Evolutionary conservation across 495 filamentous ascomycete species (phyloP), one percentile per base, ranked within the genome.

Genomic region (Neurospora sublineolata): DNA sequence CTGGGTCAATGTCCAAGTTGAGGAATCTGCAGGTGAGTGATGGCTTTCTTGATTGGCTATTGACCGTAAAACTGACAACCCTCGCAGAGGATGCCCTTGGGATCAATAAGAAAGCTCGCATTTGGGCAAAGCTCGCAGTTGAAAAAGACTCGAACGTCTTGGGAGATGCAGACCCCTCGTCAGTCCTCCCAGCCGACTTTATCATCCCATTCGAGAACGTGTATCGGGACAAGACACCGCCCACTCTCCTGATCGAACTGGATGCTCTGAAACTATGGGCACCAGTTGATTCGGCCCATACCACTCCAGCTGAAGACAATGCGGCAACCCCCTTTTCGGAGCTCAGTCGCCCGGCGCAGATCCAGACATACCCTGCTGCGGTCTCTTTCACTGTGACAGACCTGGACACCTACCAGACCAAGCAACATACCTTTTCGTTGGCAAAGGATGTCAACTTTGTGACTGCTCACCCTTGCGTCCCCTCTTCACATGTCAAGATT

Each of bases 391-490:
- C 79, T 1, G 75, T 89, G 1, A 82, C 78, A 33, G 74, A 81
- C 42, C 73, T 78, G n/a, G 78, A 78, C 4, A 75, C 79, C 23
- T 77, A 75, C 0, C 76, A 81, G 20, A 80, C 77, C 40, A 82
- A 77, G 42, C 76, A 83, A 20, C 73, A 85, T 44, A 81, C 82
- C 8, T 84, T 87, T 58, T 75, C 83, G 4, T 76, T 92, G 68
- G 77, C 77, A n/a, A 85, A 90, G 74, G 89, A 91, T 73, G 85
- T 90, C 52, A 85, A 86, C 73, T 91, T 91, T 76, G 82, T 91
- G 58, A 89, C 90, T 9, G 87, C 87, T 0, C 87, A 90, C 70
- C 87, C 88, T 67, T 92, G 90, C 67, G 85, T 85, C 5, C 84
- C 87, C 7, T 89, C 89, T 2, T 81, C 80, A 9, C 84, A 83